Conservation (phyloP, 768 basidiomycete genomes). For the Tricholoma sp. region DNA sequence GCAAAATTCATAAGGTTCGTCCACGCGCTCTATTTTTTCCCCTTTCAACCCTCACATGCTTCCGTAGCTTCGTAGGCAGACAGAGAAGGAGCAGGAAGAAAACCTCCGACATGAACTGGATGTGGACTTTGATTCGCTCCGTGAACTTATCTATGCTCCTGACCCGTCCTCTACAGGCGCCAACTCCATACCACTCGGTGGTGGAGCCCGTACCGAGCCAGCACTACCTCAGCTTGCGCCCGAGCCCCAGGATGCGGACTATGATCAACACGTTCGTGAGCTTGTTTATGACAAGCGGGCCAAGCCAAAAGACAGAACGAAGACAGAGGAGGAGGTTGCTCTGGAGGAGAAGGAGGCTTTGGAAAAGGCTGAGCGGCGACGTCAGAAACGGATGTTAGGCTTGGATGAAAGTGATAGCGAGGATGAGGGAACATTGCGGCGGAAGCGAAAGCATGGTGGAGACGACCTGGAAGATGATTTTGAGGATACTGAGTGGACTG, state of each 20-base stretch:
- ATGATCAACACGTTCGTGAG: conserved; percentile 89
- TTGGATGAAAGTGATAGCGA: conserved; percentile 65
- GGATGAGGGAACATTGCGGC: conserved; percentile 38
- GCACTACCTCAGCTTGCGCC: conserved; percentile 16
- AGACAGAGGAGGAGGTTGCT: conserved; percentile 94
- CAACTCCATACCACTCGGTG: conserved; percentile 30
- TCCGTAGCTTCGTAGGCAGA: conserved; percentile 75
- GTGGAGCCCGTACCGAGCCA: conserved; percentile 6
- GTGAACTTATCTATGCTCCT: conserved; percentile 61
- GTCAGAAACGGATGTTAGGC: conserved; percentile 83
- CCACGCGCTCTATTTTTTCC: conserved; percentile 7
- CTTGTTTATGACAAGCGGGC: conserved; percentile 92
- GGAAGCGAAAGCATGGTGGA: conserved; percentile 59
- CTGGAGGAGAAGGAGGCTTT: conserved; percentile 81
- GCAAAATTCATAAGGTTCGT: conserved; percentile 89
- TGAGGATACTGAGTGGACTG: conserved; percentile 36
- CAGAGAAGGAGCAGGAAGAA: conserved; percentile 81
- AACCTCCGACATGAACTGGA: conserved; percentile 86
- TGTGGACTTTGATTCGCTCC: conserved; percentile 77
- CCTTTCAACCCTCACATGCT: not conserved
- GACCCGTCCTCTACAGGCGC: conserved; percentile 41
- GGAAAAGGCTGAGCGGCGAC: conserved; percentile 77
- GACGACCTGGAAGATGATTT: conserved; percentile 96
- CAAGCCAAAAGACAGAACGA: conserved; percentile 91
- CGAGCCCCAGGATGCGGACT: conserved; percentile 55